Base-by-base conservation (phyloP, 1,284 basidiomycete genomes). In the Malassezia pachydermatis region DNA sequence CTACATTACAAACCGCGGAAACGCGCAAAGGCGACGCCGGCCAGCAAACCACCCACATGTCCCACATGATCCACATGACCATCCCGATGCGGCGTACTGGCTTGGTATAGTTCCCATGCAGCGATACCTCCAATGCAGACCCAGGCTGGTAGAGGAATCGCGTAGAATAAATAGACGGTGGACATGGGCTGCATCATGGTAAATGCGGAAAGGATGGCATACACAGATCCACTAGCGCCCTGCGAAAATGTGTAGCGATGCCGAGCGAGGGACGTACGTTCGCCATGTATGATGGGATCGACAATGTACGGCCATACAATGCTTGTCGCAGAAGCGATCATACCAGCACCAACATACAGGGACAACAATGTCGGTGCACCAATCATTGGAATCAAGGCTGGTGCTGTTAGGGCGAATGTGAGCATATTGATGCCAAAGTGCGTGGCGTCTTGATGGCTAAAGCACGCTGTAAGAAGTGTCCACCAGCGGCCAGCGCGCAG, bases 141-240 rank as follows among this genome's bases (percentile, higher is more conserved):
- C 85, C 86, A 89, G 0, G 86, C 86, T 0, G 86, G 87, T 51
- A 85, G 76, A 13, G 88, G 88, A 9, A 92, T 22, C 1, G 63
- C 60, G 24, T 61, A 85, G 71, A 87, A 90, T 41, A 92, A 70
- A n/a, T 80, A 73, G 69, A 90, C 84, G 0, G 76, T 80, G 48
- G 81, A 76, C 7, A 62, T 77, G 0, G 88, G 88, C 33, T 81
- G 78, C 5, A 79, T 70, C 67, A 81, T 84, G 2, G 84, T 83
- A 45, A 84, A 80, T 63, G 82, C 78, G 3, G 83, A 80, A 41
- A 86, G 73, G 20, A 84, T 76, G 8, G 81, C 65, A 42, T 64
- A 66, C 52, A 88, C 82, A 5, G 86, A 82, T 20, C 74, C 62
- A 54, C 44, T 33, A n/a, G 34, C 23, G 29, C 34, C 42, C 17